These are phyloP conservation scores for Coemansia sp. DNA, from an alignment of 192 early-diverging fungal species.

Conservation along the genomic window DNA sequence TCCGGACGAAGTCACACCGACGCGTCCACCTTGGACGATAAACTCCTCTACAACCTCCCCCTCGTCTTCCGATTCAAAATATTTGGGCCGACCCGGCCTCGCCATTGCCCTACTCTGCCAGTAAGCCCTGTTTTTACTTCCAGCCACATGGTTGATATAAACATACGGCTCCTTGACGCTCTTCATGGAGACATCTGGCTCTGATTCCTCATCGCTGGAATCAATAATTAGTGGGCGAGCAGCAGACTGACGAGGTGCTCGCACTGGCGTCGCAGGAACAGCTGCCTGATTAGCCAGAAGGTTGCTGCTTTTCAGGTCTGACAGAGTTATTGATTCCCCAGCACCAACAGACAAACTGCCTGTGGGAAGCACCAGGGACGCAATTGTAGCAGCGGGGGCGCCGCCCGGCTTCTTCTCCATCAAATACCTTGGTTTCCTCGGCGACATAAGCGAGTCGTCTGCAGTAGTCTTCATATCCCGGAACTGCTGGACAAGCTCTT, in stretches of 20 bases:
- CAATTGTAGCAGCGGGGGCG: not conserved
- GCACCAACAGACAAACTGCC: not conserved
- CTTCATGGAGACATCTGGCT: not conserved
- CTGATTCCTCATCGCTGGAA: not conserved
- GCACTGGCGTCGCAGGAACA: slow-evolving; percentile 3
- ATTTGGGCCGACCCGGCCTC: not conserved
- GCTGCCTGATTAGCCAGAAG: not conserved
- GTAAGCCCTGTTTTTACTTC: not conserved
- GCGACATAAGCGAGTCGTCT: slow-evolving; percentile 13
- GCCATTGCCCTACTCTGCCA: not conserved
- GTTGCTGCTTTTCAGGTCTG: not conserved
- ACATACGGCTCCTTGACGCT: not conserved
- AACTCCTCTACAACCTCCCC: not conserved
- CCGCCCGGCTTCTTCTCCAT: slow-evolving; percentile 7
- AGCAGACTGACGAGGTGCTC: not conserved
- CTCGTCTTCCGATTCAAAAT: not conserved
- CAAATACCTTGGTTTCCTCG: slow-evolving; percentile 18
- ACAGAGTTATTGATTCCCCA: not conserved
- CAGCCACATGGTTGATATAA: slow-evolving; percentile 15
- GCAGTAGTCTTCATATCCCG: not conserved
- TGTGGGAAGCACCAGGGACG: not conserved
- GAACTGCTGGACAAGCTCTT: slow-evolving; percentile 11
- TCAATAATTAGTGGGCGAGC: not conserved
- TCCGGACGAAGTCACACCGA: not conserved
- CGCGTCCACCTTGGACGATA: not conserved